Evolutionary conservation across 139 green algal genomes (phyloP), one percentile per base, ranked within the genome.

Genomic region (Deuterostichococcus epilithicus): DNA sequence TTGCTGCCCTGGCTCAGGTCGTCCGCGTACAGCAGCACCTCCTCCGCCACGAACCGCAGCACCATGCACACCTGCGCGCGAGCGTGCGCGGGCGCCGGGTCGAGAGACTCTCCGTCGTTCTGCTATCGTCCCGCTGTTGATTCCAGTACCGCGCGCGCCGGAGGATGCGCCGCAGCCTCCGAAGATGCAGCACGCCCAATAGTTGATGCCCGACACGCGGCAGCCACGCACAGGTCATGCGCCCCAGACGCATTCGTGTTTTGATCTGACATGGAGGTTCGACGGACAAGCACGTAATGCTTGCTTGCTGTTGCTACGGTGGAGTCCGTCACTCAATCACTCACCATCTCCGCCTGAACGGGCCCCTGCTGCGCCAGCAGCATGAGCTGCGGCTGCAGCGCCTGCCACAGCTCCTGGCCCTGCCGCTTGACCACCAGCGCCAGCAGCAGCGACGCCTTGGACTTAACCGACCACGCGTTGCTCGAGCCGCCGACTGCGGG

Each of bases 371-470:
- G 44, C 3, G 88, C 90, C 18, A 81, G 72, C 22, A 65, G 42
- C 34, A 94, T 74, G 23, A 96, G 87, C 83, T 90, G 85, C 28
- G 88, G 87, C 76, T 95, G 81, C 6, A 93, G 47, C 13, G 80
- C 82, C 1, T 84, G 74, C 75, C 87, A 90, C 2, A 84, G 81
- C 3, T 79, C 74, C 1, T 83, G 52, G 0, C 91, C 92, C 37
- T 86, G 86, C 70, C 92, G 88, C 71, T 91, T 89, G 3, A 91
- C 84, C 1, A 93, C 81, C 26, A 88, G 83, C 0, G 88, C 85
- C 22, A 95, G 82, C 76, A 96, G 81, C 79, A 92, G 80, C 0
- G 90, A 86, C 28, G 89, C 86, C 74, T 94, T 94, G 70, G 73
- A 86, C 25, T 89, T 86, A 3, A 94, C 76, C 2, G 89, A 81